A percentile compares a stretch with the other conserved stretches of the same genome.
These are phyloP conservation scores for Scedosporium minutisporum DNA, from an alignment of 2,329 filamentous ascomycete species.

Conservation along the genomic window DNA sequence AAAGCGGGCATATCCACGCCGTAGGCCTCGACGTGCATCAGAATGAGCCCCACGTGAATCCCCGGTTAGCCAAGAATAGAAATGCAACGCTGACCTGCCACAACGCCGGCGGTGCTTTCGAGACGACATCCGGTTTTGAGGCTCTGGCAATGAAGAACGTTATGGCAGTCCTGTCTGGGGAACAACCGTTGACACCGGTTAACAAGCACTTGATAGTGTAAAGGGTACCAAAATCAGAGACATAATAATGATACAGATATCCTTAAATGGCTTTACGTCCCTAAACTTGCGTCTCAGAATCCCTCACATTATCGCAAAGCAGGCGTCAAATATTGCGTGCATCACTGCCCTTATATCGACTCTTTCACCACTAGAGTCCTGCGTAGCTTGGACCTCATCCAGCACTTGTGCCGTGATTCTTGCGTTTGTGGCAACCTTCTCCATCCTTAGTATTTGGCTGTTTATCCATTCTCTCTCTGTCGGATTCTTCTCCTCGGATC, in stretches of 20 bases:
- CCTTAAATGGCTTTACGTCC: background rate
- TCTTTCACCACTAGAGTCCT: constrained; percentile 27
- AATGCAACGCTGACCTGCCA: constrained; percentile 39
- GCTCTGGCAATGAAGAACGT: constrained; percentile 44
- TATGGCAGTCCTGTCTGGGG: constrained; percentile 32
- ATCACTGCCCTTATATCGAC: constrained; percentile 36
- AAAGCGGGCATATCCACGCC: constrained; percentile 9
- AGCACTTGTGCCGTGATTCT: constrained; percentile 35
- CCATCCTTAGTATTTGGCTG: constrained; percentile 36
- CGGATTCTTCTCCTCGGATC: constrained; percentile 41
- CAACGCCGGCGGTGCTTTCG: constrained; percentile 44
- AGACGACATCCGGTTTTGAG: constrained; percentile 45
- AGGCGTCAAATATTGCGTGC: constrained; percentile 38
- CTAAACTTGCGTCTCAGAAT: background rate
- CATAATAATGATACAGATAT: background rate
- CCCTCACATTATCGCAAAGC: constrained; percentile 41
- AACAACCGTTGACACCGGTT: constrained; percentile 38
- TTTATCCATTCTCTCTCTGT: constrained; percentile 41
- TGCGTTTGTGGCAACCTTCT: constrained; percentile 33
- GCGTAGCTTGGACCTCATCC: constrained; percentile 33
- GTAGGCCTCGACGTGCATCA: constrained; percentile 11
- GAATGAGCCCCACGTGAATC: constrained; percentile 17
- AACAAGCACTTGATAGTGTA: constrained; percentile 37
- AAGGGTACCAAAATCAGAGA: background rate
- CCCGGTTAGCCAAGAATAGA: constrained; percentile 19